Base-by-base conservation (phyloP, 1,284 basidiomycete genomes). In the Trichosporon faecale region DNA sequence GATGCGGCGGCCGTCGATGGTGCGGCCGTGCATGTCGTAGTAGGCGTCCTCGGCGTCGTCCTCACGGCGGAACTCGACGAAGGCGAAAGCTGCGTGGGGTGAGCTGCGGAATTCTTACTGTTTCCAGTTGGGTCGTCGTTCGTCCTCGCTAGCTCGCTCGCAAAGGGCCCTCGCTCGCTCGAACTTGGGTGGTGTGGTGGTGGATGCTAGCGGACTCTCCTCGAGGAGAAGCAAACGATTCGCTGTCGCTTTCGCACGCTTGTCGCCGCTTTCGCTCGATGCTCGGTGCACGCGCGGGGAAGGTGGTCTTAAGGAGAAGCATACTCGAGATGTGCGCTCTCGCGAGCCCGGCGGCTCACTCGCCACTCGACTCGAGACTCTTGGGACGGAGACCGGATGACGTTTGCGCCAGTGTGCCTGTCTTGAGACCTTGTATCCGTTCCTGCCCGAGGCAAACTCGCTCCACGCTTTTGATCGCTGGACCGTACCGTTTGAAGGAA, bases 11-110 rank as follows among this genome's bases (percentile, higher is more conserved):
- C 92, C 92, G 82, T 95, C 92, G 79, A 95, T 92, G 78, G 87
- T 85, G 74, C 91, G 86, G 68, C 91, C 91, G 81, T 94, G 92
- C 93, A 94, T 94, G 75, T 94, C 92, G 79, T 93, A 90, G 83
- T 94, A 94, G 37, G 93, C 92, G 75, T 94, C 91, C 80, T 94
- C 92, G 18, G 93, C 93, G 79, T 94, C 92, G 66, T 91, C 89
- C 68, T 87, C 87, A 79, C 88, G 89, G 81, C 91, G 89, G 82
- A 94, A 95, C 84, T 95, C 93, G 84, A 95, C 90, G 84, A 95
- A 95, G 70, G 93, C 93, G 83, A 94, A 95, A 85, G 82, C 93
- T 94, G 86, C 85, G 84, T 82, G 81, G 84, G 84, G 71, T 69
- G 40, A 64, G 68, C 57, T 61, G 16, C 18, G 27, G 57, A 8